Evolutionary conservation across 495 filamentous ascomycete genomes (phyloP).

Genomic region (Trichocladium antarcticum): DNA sequence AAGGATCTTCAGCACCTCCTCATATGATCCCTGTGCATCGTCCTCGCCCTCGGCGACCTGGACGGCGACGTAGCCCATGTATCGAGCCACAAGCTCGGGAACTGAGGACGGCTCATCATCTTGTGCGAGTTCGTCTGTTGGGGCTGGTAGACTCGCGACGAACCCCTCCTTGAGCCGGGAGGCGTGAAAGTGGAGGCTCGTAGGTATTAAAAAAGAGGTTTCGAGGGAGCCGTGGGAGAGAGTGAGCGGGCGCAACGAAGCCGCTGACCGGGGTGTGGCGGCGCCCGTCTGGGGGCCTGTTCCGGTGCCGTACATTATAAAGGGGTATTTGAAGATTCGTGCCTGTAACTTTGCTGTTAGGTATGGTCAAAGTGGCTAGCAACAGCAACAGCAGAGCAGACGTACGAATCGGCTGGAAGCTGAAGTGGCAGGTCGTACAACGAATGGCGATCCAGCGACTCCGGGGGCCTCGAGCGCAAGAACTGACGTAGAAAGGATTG

Average conservation of each 20-base stretch:
- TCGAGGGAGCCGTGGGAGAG: conserved; percentile 90
- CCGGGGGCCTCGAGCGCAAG: not conserved
- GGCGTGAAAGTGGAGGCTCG: conserved; percentile 88
- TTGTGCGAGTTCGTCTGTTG: conserved; percentile 92
- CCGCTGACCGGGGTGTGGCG: conserved; percentile 80
- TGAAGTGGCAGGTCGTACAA: not conserved
- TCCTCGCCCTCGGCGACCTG: conserved; percentile 89
- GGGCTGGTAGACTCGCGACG: conserved; percentile 65
- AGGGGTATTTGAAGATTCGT: conserved; percentile 15
- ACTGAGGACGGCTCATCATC: conserved; percentile 96
- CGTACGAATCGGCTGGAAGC: not conserved
- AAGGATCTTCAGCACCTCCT: conserved; percentile 77
- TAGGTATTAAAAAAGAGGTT: conserved; percentile 87
- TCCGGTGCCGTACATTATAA: conserved; percentile 72
- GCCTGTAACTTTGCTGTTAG: not conserved
- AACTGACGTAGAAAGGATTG: not conserved
- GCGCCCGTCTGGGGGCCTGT: conserved; percentile 87
- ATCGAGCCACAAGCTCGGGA: conserved; percentile 80
- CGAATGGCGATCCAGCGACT: not conserved
- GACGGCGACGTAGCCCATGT: conserved; percentile 73
- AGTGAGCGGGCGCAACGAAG: conserved; percentile 78
- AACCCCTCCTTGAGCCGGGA: conserved; percentile 84
- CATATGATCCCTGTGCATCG: conserved; percentile 67
- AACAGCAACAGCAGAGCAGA: not conserved
- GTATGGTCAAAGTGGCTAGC: not conserved